Conservation (phyloP, 1,139 yeast species). For the Nakaseomyces nivariensis region DNA sequence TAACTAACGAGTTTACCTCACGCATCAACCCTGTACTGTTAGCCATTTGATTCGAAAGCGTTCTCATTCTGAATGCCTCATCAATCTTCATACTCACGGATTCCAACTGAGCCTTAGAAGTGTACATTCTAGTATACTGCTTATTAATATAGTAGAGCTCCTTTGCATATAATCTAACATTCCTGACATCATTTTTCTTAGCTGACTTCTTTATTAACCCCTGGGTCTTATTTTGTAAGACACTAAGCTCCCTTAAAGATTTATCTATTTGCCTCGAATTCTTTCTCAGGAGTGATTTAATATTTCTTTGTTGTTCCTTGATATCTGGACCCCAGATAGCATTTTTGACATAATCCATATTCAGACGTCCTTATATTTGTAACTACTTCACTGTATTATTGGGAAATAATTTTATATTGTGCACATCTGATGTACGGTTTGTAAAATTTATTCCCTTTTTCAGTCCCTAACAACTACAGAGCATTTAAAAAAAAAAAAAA, state of each 20-base stretch:
- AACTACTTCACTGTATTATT: too few species aligned
- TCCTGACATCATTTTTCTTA: conserved; percentile 64
- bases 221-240: conserved; percentile 65
- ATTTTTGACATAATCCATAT: conserved; percentile 66
- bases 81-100: conserved; percentile 82
- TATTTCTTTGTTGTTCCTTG: conserved; percentile 82
- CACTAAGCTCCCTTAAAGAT: conserved; percentile 55
- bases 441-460: too few species aligned
- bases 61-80: conserved; percentile 83
- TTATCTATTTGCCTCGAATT: conserved; percentile 78
- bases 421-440: too few species aligned
- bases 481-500: background rate
- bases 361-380: too few species aligned
- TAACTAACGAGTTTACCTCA: conserved; percentile 73
- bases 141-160: conserved; percentile 69
- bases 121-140: conserved; percentile 64
- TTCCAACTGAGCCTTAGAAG: conserved; percentile 77
- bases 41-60: conserved; percentile 73
- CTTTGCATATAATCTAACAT: conserved; percentile 70
- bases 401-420: too few species aligned
- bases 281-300: conserved; percentile 71
- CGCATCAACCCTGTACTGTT: conserved; percentile 75
- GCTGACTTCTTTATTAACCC: conserved; percentile 63
- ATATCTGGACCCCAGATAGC: conserved; percentile 96
- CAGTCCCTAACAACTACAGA: background rate